Evolutionary conservation across 31 red algal genomes (phyloP), one percentile per base, ranked within the genome.

Genomic region (Odonthalia washingtoniensis): DNA sequence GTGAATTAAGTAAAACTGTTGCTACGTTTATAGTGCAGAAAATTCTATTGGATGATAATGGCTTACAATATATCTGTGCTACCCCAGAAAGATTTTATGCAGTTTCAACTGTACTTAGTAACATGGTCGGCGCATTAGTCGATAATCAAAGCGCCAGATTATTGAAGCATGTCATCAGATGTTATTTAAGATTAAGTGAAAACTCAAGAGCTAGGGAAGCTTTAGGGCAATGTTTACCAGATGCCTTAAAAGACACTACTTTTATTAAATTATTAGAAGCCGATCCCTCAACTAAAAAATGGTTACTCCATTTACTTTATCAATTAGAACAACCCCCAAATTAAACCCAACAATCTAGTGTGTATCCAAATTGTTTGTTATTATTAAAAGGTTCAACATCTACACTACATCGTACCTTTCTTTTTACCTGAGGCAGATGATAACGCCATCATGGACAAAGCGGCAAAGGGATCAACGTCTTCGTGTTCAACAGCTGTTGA

Each of bases 21-120:
- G 97, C 97, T 2, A 99, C 97, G 0, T 99, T 99, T 78, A 96
- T 99, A 70, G 92, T 99, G 27, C 97, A 99, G 74, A 99, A 99
- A 73, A 96, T 99, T 40, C 76, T 99, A 18, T 61, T 99, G 6
- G 97, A 99, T 68, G 94, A 96, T 81, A 95, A 82, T 88, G 97
- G 97, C 32, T 73, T 99, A 41, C 78, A 80, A 24, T 99, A 99
- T 64, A 96, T 99, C 65, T 99, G 97, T 87, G 92, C 90, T 17
- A 96, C 97, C 35, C 94, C 97, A 0, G 97, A 99, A 69, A 46
- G 97, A 70, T 99, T 99, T 64, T 99, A 99, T 77, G 97, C 97
- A 21, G 95, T 99, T 2, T 95, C 91, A 39, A 99, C 95, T 0
- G 97, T 99, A 26, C 74, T 99, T 40, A 78, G 85, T 43, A 99